These are phyloP conservation scores for Phellinidium pouzarii DNA, from an alignment of 1,284 basidiomycete species.

Conservation along the genomic window DNA sequence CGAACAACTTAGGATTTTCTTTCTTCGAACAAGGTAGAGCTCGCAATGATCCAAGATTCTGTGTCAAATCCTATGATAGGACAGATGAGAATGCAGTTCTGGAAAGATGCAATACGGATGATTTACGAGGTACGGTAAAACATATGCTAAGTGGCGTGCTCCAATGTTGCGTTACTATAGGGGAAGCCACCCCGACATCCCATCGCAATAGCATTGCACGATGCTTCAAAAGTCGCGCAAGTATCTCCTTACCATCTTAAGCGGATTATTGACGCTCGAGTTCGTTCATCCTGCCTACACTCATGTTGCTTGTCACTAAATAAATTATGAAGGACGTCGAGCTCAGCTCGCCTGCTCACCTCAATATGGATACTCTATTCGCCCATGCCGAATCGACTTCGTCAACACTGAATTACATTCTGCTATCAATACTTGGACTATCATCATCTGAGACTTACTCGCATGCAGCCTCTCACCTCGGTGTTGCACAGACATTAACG, in stretches of 20 bases:
- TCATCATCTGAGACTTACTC: conserved; percentile 56
- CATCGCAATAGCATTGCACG: conserved; percentile 69
- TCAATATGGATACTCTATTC: conserved; percentile 66
- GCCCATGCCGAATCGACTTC: conserved; percentile 74
- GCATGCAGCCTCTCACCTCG: conserved; percentile 77
- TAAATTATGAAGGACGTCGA: conserved; percentile 57
- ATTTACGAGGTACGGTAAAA: conserved; percentile 55
- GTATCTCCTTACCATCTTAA: conserved; percentile 74
- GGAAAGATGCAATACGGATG: conserved; percentile 78
- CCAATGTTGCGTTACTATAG: conserved; percentile 35
- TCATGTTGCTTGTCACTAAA: conserved; percentile 20
- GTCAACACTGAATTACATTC: conserved; percentile 73
- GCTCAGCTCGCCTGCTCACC: conserved; percentile 58
- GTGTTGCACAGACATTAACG: conserved; percentile 62
- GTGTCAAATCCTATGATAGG: conserved; percentile 78
- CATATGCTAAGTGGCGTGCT: conserved; percentile 1
- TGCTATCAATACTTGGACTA: conserved; percentile 66
- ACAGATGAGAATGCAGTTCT: conserved; percentile 88
- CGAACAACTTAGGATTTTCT: conserved; percentile 8
- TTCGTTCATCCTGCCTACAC: conserved; percentile 34
- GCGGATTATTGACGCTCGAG: conserved; percentile 81
- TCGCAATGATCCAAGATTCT: conserved; percentile 75
- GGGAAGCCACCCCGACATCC: conserved; percentile 76
- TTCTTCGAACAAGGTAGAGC: conserved; percentile 55
- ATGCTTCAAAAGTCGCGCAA: conserved; percentile 44